Base-by-base conservation (phyloP, 345 rosid genomes). In the Raphanus sativus region DNA sequence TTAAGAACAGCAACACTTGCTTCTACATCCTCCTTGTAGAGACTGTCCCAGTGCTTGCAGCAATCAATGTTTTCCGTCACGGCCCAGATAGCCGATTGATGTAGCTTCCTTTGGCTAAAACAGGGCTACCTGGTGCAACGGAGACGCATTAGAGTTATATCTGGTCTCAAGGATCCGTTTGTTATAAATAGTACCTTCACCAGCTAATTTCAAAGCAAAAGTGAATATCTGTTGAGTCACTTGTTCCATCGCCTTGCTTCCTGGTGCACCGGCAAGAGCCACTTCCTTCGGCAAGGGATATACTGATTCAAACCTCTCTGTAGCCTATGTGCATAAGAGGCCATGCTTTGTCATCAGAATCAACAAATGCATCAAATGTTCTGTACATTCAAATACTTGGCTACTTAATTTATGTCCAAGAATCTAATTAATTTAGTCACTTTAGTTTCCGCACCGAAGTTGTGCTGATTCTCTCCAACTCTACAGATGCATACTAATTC, bases 231-330 rank as follows among this genome's bases (percentile, higher is more conserved):
- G 45, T 38, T 38, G 45, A 38, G 45, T 38, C 3, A 38, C 45
- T 38, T 87, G 89, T 75, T 86, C 85, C 93, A 90, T 89, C 67
- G 90, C 86, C 77, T 87, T 90, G 86, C 91, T 89, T 75, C 91
- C 58, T 30, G 87, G 28, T 54, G 45, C 45, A 38, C 45, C 45
- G 45, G 90, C 87, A 79, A 90, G 86, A 77, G 91, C 88, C 71
- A 90, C 90, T 75, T 87, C 91, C 69, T 86, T 87, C 13, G 89
- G 67, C 24, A 81, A 74, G 11, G 88, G 93, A 71, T 86, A 89
- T 33, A 88, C 68, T 12, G 85, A 86, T 70, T 84, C 90, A 69
- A 87, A 86, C 82, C 93, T 86, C 85, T 89, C 92, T 58, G 91
- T 91, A 58, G 93, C 97, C 97, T 91, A 81, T 69, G 72, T 25